Evolutionary conservation across 2,329 filamentous ascomycete species (phyloP).

Genomic region (Zasmidium cellare): DNA sequence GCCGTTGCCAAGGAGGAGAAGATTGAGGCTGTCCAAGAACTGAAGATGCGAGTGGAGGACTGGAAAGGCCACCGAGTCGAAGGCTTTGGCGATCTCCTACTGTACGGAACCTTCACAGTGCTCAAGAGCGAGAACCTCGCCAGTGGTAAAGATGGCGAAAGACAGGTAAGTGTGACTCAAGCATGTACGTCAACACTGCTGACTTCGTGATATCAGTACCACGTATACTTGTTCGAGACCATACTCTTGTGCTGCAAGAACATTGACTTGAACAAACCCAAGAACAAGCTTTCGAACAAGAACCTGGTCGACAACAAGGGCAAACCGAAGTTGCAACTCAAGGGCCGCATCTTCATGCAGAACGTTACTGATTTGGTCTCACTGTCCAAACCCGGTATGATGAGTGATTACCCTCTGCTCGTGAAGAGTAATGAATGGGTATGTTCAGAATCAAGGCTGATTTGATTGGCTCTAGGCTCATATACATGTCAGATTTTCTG

Average conservation of each 20-base stretch:
- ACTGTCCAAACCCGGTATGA: constrained; percentile 79
- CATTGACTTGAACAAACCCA: constrained; percentile 77
- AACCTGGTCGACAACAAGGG: constrained; percentile 68
- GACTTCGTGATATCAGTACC: constrained; percentile 63
- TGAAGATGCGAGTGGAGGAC: constrained; percentile 83
- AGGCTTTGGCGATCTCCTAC: constrained; percentile 83
- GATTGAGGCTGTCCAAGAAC: constrained; percentile 77
- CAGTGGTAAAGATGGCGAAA: constrained; percentile 77
- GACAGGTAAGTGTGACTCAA: constrained; percentile 66
- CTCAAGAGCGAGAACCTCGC: constrained; percentile 59
- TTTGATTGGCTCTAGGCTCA: constrained; percentile 59
- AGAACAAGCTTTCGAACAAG: constrained; percentile 72
- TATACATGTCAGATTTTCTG: constrained; percentile 98
- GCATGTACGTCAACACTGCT: not conserved
- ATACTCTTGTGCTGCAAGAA: constrained; percentile 98
- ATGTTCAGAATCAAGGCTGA: constrained; percentile 27
- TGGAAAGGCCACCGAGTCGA: constrained; percentile 94
- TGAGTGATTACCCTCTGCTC: constrained; percentile 12
- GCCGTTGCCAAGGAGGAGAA: constrained; percentile 87
- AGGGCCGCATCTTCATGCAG: constrained; percentile 98
- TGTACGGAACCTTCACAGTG: constrained; percentile 89
- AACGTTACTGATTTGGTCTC: constrained; percentile 96
- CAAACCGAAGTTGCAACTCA: constrained; percentile 79
- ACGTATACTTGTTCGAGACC: constrained; percentile 94
- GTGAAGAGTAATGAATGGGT: constrained; percentile 27